Conservation (phyloP, 768 basidiomycete species). For the Gymnopilus dilepis region DNA sequence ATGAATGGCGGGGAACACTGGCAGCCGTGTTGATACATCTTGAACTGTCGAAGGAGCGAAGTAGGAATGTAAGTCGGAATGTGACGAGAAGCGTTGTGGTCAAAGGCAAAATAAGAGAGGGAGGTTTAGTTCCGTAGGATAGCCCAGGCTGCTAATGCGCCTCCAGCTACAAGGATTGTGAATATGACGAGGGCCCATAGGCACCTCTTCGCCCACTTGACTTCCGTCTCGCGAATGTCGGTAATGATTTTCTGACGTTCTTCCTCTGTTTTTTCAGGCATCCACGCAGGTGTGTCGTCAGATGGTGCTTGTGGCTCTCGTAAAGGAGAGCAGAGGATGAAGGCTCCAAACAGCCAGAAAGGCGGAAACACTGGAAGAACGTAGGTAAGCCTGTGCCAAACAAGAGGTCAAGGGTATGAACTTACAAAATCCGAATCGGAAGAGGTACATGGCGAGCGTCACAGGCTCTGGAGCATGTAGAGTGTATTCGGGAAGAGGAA, state of each 20-base stretch:
- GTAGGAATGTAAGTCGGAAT: not conserved
- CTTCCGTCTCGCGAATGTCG: slow-evolving; percentile 51
- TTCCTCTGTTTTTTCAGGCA: slow-evolving; percentile 58
- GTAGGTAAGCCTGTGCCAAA: slow-evolving; percentile 7
- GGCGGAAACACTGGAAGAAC: slow-evolving; percentile 55
- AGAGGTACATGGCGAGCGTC: slow-evolving; percentile 64
- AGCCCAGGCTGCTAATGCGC: slow-evolving; percentile 40
- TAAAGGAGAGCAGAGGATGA: slow-evolving; percentile 60
- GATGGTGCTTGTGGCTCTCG: slow-evolving; percentile 42
- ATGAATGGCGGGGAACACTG: not conserved
- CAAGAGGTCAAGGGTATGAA: slow-evolving; percentile 13
- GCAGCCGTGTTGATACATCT: not conserved
- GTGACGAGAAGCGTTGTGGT: not conserved
- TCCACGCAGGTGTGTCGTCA: slow-evolving; percentile 47
- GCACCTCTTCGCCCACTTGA: slow-evolving; percentile 64
- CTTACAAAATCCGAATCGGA: slow-evolving; percentile 69
- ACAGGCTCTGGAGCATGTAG: slow-evolving; percentile 49
- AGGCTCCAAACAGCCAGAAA: slow-evolving; percentile 64
- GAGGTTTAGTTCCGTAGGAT: slow-evolving; percentile 18
- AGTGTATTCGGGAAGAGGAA: slow-evolving; percentile 42
- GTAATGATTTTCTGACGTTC: slow-evolving; percentile 53
- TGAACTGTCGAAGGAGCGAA: not conserved
- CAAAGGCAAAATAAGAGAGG: too few relatives aligned
- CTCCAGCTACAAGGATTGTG: slow-evolving; percentile 38
- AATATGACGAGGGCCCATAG: slow-evolving; percentile 57